These are phyloP conservation scores for Vanderwaltozyma verrucispora DNA, from an alignment of 805 yeast species.

Conservation along the genomic window DNA sequence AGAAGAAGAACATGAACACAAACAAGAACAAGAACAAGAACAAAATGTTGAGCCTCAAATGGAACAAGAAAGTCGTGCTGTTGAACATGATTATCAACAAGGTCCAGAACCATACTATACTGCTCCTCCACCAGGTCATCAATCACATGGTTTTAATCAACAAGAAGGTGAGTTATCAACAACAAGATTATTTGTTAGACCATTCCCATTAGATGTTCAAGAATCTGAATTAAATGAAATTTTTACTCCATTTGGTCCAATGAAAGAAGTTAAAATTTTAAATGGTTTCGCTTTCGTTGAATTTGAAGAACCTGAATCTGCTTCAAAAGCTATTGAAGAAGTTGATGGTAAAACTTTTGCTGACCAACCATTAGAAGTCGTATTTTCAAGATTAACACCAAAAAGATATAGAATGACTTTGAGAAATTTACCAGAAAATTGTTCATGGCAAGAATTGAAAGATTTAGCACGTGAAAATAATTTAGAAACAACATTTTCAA, in stretches of 20 bases:
- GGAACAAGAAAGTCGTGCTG: background rate
- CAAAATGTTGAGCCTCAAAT: slow-evolving; percentile 1
- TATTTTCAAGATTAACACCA: slow-evolving; percentile 39
- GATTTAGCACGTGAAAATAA: slow-evolving; percentile 79
- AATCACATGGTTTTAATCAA: slow-evolving; percentile 6
- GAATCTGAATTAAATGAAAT: slow-evolving; percentile 58
- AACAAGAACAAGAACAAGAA: background rate
- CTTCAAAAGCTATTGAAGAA: slow-evolving; percentile 62
- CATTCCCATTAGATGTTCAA: slow-evolving; percentile 43
- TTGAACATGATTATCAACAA: slow-evolving; percentile 1
- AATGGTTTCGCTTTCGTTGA: slow-evolving; percentile 88
- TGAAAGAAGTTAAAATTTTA: slow-evolving; percentile 57
- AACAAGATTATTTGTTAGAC: slow-evolving; percentile 49
- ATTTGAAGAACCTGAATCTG: slow-evolving; percentile 63
- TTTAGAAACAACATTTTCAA: slow-evolving; percentile 50
- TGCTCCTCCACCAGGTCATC: slow-evolving; percentile 12
- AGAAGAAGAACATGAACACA: slow-evolving; percentile 5
- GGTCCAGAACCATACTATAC: slow-evolving; percentile 14
- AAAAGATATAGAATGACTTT: slow-evolving; percentile 68
- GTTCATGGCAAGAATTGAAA: slow-evolving; percentile 83
- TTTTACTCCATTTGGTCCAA: slow-evolving; percentile 55
- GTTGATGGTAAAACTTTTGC: slow-evolving; percentile 64
- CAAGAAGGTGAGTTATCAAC: slow-evolving; percentile 32
- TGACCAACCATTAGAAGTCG: slow-evolving; percentile 37
- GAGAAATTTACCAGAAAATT: slow-evolving; percentile 59